These are phyloP conservation scores for Didymella sp. DNA, from an alignment of 2,329 filamentous ascomycete species.

Conservation along the genomic window DNA sequence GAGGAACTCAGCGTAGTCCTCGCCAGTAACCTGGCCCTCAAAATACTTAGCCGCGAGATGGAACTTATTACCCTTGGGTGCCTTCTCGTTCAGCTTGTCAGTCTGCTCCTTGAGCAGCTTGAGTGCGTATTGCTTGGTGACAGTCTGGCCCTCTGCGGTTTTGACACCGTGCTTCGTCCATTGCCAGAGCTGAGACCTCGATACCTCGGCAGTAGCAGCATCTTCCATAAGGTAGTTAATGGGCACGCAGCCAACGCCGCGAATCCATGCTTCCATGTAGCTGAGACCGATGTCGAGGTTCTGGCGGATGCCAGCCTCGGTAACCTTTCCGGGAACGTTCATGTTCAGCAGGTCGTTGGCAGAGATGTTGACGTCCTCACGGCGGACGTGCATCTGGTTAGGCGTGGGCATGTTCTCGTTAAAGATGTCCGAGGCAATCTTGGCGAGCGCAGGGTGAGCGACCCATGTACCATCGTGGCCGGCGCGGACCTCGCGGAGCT, in stretches of 20 bases:
- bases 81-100: constrained; percentile 74
- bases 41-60: constrained; percentile 92
- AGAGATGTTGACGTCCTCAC: constrained; percentile 86
- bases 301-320: constrained; percentile 94
- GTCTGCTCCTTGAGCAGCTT: constrained; percentile 86
- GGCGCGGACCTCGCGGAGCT: constrained; percentile 92
- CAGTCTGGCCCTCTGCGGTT: constrained; percentile 86
- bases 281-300: constrained; percentile 95
- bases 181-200: constrained; percentile 93
- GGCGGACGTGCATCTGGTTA: constrained; percentile 90
- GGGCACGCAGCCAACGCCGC: constrained; percentile 92
- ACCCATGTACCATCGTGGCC: constrained; percentile 99
- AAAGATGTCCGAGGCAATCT: constrained; percentile 90
- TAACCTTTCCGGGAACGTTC: constrained; percentile 92
- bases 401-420: constrained; percentile 98
- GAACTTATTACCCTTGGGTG: constrained; percentile 88
- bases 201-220: constrained; percentile 95
- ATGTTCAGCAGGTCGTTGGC: constrained; percentile 95
- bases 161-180: constrained; percentile 79
- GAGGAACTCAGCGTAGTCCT: constrained; percentile 97
- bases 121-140: constrained; percentile 91
- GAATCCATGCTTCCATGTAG: constrained; percentile 99
- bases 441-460: constrained; percentile 88
- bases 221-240: constrained; percentile 99
- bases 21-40: constrained; percentile 88